Conservation (phyloP, 768 basidiomycete genomes). For the Mycena capillaripes region DNA sequence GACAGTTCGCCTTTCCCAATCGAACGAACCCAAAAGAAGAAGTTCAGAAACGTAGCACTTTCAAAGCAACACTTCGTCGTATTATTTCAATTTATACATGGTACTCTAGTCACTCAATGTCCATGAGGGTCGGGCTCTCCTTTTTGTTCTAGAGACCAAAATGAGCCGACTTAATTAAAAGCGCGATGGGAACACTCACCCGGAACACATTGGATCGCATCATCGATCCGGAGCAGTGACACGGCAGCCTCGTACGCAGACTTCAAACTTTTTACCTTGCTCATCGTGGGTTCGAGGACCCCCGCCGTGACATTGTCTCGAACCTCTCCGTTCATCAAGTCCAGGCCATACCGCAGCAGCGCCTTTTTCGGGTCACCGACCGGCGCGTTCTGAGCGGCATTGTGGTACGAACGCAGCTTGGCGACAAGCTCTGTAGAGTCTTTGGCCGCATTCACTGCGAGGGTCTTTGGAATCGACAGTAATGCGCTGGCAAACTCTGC, state of each 20-base stretch:
- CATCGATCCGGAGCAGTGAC: constrained; percentile 94
- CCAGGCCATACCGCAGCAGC: constrained; percentile 93
- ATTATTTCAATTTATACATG: background rate
- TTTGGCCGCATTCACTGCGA: constrained; percentile 98
- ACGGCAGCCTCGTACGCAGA: constrained; percentile 97
- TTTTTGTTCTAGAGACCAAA: constrained; percentile 69
- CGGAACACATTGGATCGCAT: constrained; percentile 92
- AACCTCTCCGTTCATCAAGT: constrained; percentile 94
- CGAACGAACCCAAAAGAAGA: no score
- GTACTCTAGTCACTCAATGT: constrained; percentile 59
- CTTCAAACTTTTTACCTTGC: constrained; percentile 97
- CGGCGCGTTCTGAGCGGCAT: constrained; percentile 94
- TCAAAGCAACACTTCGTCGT: no score
- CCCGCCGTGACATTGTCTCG: constrained; percentile 95
- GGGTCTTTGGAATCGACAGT: constrained; percentile 95
- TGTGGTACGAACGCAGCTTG: constrained; percentile 96
- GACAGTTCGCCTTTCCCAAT: no score
- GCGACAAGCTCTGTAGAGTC: constrained; percentile 98
- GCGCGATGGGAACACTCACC: constrained; percentile 62
- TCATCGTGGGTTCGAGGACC: constrained; percentile 95
- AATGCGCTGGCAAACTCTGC: constrained; percentile 98
- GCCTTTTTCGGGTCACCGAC: constrained; percentile 92
- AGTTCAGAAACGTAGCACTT: no score
- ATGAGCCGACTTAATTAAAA: constrained; percentile 36
- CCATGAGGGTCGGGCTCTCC: constrained; percentile 81